Base-by-base conservation (phyloP, 371 early-diverging fungal species). In the Cokeromyces recurvatus region DNA sequence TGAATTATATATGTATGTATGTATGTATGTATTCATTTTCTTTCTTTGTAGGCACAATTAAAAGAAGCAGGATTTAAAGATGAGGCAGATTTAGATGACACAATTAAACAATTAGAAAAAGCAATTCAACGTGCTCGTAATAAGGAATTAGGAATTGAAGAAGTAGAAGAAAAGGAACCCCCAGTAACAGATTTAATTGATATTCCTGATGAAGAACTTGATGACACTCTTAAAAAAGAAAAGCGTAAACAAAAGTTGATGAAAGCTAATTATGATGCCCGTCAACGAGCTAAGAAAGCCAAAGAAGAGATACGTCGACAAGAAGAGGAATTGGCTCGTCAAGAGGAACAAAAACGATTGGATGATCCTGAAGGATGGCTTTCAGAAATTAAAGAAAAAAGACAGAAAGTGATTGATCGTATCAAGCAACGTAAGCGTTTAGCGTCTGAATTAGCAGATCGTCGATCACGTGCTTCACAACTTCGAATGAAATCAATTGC, bases 401-500 rank as follows among this genome's bases (percentile, higher is more conserved):
- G 91, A 35, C 59, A 78, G 65, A 59, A 48, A 1, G 66, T 88
- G 16, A 54, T 84, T 14, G 85, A 87, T 17, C 69, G 77, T 44
- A 80, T 90, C 22, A 78, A 79, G 47, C 69, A 73, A 15, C 67
- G 83, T 43, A 76, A 79, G 43, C 73, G 82, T n/a, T 62, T 77
- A 31, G 82, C 85, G 11, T 75, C 82, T 29, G 89, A 92, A 51
- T 74, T 95, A 11, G 74, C 83, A 9, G 92, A 94, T 67, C 81
- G 94, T 24, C 76, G 90, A 31, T 90, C 90, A 59, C 85, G 86
- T 31, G 91, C 91, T 9, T 89, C 94, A 4, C 87, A 90, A 45
- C 43, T 80, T 41, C 81, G 94, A 23, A 91, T 92, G 91, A 75
- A 83, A 46, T 85, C 82, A 19, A 89, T 94, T 53, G 92, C 92